Percentiles rank a stretch among this genome's conserved stretches.
Evolutionary conservation across 352 stramenopile species (phyloP).

Genomic region (Aphanomyces invadans): DNA sequence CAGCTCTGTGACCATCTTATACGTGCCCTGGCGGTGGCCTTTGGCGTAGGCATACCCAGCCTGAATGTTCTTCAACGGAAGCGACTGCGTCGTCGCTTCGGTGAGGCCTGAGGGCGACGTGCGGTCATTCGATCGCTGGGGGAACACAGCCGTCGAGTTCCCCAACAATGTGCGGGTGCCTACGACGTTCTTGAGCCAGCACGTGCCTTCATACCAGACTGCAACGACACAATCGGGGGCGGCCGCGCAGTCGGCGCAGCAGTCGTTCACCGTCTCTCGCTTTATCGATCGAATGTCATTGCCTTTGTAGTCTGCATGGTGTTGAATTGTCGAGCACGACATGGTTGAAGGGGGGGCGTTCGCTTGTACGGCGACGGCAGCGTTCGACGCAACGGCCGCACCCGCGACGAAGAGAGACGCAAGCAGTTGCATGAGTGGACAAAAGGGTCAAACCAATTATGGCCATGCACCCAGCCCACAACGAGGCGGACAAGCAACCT

Average conservation of each 20-base stretch:
- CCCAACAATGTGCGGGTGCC: not conserved
- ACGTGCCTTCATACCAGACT: conserved; percentile 4
- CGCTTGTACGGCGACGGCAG: too few species aligned
- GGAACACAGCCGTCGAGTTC: not conserved
- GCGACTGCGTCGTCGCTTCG: not conserved
- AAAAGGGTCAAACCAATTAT: too few species aligned
- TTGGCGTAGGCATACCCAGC: conserved; percentile 2
- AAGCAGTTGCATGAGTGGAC: too few species aligned
- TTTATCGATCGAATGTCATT: not conserved
- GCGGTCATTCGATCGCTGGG: not conserved
- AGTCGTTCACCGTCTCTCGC: not conserved
- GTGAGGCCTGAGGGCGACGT: not conserved
- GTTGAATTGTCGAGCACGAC: not conserved
- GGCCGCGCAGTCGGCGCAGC: conserved; percentile 13
- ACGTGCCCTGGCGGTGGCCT: conserved; percentile 30
- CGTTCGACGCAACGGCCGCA: not conserved
- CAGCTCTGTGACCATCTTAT: conserved; percentile 66
- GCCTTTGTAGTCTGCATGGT: conserved; percentile 19
- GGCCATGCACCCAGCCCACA: too few species aligned
- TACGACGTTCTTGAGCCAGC: conserved; percentile 18
- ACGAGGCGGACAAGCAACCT: too few species aligned
- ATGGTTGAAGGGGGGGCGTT: not conserved
- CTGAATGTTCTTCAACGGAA: conserved; percentile 16
- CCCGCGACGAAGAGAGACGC: not conserved
- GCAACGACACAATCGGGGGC: conserved; percentile 19